Conservation (phyloP, 1,139 yeast species). For the Zygosaccharomyces sapae region DNA sequence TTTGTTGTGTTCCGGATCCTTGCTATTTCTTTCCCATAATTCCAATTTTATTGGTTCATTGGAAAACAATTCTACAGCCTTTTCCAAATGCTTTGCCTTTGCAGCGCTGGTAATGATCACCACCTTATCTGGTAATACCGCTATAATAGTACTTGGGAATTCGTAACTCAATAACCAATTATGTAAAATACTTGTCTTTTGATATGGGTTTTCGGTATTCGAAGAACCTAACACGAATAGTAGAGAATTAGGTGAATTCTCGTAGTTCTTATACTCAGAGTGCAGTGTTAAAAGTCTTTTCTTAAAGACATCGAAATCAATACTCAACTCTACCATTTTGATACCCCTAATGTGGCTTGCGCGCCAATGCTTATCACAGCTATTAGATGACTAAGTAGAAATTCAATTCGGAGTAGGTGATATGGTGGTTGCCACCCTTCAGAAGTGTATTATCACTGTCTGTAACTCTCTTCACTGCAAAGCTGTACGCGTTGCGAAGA, state of each 20-base stretch:
- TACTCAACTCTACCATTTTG: slow-evolving; percentile 32
- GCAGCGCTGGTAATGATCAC: slow-evolving; percentile 76
- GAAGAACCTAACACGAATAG: slow-evolving; percentile 75
- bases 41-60: slow-evolving; percentile 44
- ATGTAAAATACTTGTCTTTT: slow-evolving; percentile 82
- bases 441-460: neutral
- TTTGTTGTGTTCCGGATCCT: slow-evolving; percentile 75
- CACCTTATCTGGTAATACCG: slow-evolving; percentile 57
- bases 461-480: neutral
- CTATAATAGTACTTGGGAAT: slow-evolving; percentile 82
- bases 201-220: slow-evolving; percentile 85
- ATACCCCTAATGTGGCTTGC: neutral
- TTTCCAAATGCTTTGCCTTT: slow-evolving; percentile 73
- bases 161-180: slow-evolving; percentile 94
- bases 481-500: neutral
- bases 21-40: slow-evolving; percentile 68
- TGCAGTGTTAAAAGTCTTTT: slow-evolving; percentile 36
- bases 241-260: slow-evolving; percentile 50
- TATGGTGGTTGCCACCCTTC: neutral
- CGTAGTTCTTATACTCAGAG: slow-evolving; percentile 37
- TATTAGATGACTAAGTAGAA: neutral
- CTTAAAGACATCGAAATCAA: slow-evolving; percentile 43
- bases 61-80: slow-evolving; percentile 27
- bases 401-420: no score
- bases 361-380: neutral